A percentile compares a stretch with the other conserved stretches of the same genome.
phyloP scores from a whole-genome alignment of 2,329 filamentous ascomycete species.

The Aspergillus brasiliensis region DNA sequence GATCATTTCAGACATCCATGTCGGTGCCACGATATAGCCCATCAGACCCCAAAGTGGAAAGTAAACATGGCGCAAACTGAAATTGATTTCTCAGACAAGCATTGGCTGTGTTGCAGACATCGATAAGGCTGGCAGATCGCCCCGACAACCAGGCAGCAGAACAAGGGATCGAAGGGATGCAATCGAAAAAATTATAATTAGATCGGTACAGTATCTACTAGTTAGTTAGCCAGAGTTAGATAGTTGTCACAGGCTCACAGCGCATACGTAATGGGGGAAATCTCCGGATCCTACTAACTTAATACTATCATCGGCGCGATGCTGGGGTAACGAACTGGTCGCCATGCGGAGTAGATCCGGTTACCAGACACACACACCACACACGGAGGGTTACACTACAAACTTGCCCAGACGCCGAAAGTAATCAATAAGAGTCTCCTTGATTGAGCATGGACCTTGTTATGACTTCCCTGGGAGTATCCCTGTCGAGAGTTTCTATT shows the following conservation, averaged over 20 bases:
- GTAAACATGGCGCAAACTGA: no score
- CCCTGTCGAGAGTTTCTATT: conserved; percentile 1
- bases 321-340: conserved; percentile 3
- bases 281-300: neutral
- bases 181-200: neutral
- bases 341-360: neutral
- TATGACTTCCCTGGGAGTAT: neutral
- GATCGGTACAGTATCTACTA: no score
- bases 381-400: neutral
- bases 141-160: neutral
- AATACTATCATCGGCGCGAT: neutral
- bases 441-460: conserved; percentile 2
- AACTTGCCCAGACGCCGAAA: neutral
- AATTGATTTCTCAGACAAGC: no score
- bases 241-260: neutral
- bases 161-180: neutral
- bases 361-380: neutral
- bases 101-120: neutral
- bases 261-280: neutral
- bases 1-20: no score
- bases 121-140: neutral
- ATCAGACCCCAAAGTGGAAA: no score
- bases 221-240: neutral
- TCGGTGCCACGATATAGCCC: no score
- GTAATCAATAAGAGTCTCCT: neutral